Percentiles rank a stretch among this genome's conserved stretches.
Conservation (phyloP, 495 filamentous ascomycete species). For the Lophiotrema nucula region DNA sequence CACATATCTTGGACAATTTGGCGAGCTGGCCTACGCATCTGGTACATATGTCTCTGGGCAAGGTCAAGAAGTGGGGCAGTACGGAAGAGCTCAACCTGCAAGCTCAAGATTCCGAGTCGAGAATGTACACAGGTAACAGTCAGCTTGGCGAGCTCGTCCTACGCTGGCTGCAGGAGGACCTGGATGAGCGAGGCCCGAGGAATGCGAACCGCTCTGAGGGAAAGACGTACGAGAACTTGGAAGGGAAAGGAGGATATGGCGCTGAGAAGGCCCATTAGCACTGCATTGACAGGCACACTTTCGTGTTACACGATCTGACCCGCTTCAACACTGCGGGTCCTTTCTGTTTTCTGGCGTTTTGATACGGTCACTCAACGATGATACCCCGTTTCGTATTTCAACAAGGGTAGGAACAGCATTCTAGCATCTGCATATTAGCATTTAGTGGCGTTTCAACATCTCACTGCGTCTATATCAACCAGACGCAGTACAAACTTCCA, state of each 20-base stretch:
- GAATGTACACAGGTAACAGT: conserved; percentile 56
- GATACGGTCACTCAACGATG: conserved; percentile 27
- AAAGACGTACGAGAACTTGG: conserved; percentile 63
- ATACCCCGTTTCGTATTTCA: conserved; percentile 28
- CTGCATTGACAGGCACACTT: neutral
- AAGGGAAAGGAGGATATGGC: conserved; percentile 80
- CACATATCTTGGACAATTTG: conserved; percentile 92
- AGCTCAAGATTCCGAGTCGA: conserved; percentile 44
- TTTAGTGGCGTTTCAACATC: too few species aligned
- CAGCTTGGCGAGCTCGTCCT: conserved; percentile 81
- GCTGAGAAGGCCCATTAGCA: conserved; percentile 55
- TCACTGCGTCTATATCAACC: too few species aligned
- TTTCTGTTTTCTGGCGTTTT: conserved; percentile 8
- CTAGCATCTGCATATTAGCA: too few species aligned
- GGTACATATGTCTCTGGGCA: conserved; percentile 88
- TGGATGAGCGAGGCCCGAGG: conserved; percentile 76
- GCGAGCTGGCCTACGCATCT: conserved; percentile 92
- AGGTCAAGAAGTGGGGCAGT: conserved; percentile 77
- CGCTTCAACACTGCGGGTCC: conserved; percentile 11
- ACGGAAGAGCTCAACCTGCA: conserved; percentile 53
- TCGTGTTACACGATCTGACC: neutral
- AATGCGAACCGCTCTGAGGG: conserved; percentile 59
- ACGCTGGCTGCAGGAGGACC: conserved; percentile 80
- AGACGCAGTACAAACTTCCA: too few species aligned
- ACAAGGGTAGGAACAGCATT: conserved; percentile 26